Percentiles rank a stretch among this genome's conserved stretches.
These are phyloP conservation scores for Cynara cardunculus DNA, from an alignment of 129 eudicot genomes.

Conservation along the genomic window DNA sequence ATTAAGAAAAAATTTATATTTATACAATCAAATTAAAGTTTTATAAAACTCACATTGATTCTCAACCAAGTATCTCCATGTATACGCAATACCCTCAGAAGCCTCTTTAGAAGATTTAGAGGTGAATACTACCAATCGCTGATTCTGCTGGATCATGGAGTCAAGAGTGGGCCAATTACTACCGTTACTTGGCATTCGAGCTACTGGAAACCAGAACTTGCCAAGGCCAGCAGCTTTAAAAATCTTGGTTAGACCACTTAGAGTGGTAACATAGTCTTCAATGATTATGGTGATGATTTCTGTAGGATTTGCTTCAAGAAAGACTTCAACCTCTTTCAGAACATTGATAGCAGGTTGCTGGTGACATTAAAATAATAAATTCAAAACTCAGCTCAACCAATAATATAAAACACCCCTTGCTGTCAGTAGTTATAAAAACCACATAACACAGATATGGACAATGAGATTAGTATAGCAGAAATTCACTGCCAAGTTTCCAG, in stretches of 20 bases:
- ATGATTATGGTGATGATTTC: conserved; percentile 82
- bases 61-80: conserved; percentile 83
- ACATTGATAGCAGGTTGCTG: conserved; percentile 86
- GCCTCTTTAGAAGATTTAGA: conserved; percentile 78
- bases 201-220: conserved; percentile 81
- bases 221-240: conserved; percentile 78
- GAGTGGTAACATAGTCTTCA: conserved; percentile 89
- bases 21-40: not conserved
- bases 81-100: conserved; percentile 85
- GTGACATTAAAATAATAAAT: conserved; percentile 2
- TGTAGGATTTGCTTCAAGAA: conserved; percentile 68
- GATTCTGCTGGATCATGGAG: conserved; percentile 75
- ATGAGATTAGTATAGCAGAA: not conserved
- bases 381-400: not conserved
- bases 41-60: conserved; percentile 69
- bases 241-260: conserved; percentile 74
- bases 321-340: conserved; percentile 60
- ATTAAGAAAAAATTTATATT: too few relatives aligned
- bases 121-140: conserved; percentile 83
- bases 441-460: not conserved
- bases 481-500: not conserved
- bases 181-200: conserved; percentile 89
- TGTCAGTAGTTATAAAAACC: not conserved
- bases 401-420: conserved; percentile 11
- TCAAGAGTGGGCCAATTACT: conserved; percentile 88